These are phyloP conservation scores for Tricholoma terreum DNA, from an alignment of 768 basidiomycete genomes.

Conservation along the genomic window DNA sequence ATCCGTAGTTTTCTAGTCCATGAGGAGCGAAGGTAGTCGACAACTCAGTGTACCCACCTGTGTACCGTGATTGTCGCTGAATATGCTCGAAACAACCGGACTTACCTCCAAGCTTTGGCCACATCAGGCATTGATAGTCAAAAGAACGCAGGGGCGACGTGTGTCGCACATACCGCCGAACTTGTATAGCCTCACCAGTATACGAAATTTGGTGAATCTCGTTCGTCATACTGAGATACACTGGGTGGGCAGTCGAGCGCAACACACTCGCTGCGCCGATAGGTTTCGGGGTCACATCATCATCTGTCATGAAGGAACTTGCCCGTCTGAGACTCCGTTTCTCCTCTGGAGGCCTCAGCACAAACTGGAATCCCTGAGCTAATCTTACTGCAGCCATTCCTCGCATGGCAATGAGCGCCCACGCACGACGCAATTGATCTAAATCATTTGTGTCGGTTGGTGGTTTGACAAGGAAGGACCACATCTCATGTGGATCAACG, in stretches of 20 bases:
- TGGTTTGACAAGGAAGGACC: slow-evolving; percentile 80
- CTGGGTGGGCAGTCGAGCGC: slow-evolving; percentile 58
- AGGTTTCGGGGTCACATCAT: slow-evolving; percentile 54
- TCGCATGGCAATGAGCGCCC: slow-evolving; percentile 81
- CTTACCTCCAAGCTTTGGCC: slow-evolving; percentile 80
- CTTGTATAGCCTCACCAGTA: slow-evolving; percentile 86
- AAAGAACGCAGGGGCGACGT: slow-evolving; percentile 62
- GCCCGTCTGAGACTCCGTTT: slow-evolving; percentile 40
- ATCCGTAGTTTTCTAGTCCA: slow-evolving; percentile 79
- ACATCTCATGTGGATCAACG: slow-evolving; percentile 79
- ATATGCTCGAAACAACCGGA: neutral
- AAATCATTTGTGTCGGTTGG: slow-evolving; percentile 44
- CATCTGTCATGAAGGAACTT: slow-evolving; percentile 54
- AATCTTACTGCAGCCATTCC: slow-evolving; percentile 93
- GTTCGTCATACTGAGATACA: slow-evolving; percentile 93
- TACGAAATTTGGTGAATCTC: slow-evolving; percentile 93
- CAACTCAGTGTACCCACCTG: slow-evolving; percentile 77
- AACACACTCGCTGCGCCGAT: slow-evolving; percentile 65
- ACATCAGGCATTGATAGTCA: slow-evolving; percentile 86
- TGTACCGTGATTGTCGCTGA: neutral
- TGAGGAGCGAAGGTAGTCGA: slow-evolving; percentile 72
- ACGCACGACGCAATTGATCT: slow-evolving; percentile 62
- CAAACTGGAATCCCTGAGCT: slow-evolving; percentile 93
- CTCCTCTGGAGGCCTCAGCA: slow-evolving; percentile 52
- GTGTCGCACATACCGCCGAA: slow-evolving; percentile 79